These are phyloP conservation scores for Scheffersomyces quercinus DNA, from an alignment of 1,139 yeast species.

Conservation along the genomic window DNA sequence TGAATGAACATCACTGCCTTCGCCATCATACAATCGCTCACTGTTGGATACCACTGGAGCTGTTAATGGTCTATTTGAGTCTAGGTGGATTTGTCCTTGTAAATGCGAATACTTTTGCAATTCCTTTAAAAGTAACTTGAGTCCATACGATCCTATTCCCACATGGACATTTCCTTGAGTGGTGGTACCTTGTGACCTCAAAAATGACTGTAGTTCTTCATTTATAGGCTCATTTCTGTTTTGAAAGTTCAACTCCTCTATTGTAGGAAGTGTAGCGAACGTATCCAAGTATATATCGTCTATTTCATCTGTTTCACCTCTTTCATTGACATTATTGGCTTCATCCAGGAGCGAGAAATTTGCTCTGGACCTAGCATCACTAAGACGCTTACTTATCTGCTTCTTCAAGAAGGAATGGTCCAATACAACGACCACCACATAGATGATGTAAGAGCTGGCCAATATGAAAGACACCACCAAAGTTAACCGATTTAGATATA, in stretches of 20 bases:
- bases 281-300: constrained; percentile 24
- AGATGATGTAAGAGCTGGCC: constrained; percentile 50
- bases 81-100: constrained; percentile 9
- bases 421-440: constrained; percentile 49
- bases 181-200: constrained; percentile 9
- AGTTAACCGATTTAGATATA: constrained; percentile 48
- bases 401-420: constrained; percentile 28
- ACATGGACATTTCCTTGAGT: constrained; percentile 5
- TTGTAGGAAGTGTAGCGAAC: constrained; percentile 31
- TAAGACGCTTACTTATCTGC: constrained; percentile 17
- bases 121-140: constrained; percentile 34
- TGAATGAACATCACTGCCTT: background rate
- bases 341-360: constrained; percentile 13
- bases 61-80: constrained; percentile 16
- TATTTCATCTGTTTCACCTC: background rate
- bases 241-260: constrained; percentile 27
- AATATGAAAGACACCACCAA: constrained; percentile 48
- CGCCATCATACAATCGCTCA: background rate
- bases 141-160: constrained; percentile 33
- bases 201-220: constrained; percentile 12
- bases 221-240: constrained; percentile 23
- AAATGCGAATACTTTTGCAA: constrained; percentile 28
- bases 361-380: constrained; percentile 33
- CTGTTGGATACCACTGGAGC: constrained; percentile 8
- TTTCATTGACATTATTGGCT: constrained; percentile 11